These are phyloP conservation scores for Tephrocybe rancida DNA, from an alignment of 768 basidiomycete species.

Conservation along the genomic window DNA sequence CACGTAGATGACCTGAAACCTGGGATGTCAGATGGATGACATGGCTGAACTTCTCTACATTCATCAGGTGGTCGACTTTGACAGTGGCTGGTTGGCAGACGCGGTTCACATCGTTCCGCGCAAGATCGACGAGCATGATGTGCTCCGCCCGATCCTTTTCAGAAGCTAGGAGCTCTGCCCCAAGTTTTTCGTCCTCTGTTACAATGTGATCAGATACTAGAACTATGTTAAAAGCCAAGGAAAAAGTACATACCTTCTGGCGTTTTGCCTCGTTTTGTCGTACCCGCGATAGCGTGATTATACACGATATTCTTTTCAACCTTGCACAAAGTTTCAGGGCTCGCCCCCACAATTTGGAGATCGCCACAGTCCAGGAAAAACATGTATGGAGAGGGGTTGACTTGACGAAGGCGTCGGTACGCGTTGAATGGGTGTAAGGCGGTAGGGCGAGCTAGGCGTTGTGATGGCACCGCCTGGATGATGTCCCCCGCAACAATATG, in stretches of 20 bases:
- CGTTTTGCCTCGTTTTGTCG: conserved; percentile 84
- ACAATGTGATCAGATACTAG: conserved; percentile 10
- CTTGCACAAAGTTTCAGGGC: conserved; percentile 96
- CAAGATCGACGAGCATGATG: conserved; percentile 98
- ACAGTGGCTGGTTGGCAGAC: conserved; percentile 95
- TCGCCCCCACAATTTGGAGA: conserved; percentile 95
- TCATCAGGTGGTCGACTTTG: conserved; percentile 94
- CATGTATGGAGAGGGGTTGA: conserved; percentile 99
- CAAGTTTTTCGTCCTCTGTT: conserved; percentile 87
- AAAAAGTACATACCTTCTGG: conserved; percentile 64
- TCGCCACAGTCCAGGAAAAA: conserved; percentile 96
- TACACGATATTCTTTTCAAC: conserved; percentile 90
- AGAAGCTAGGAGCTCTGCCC: conserved; percentile 73
- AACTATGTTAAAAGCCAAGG: not conserved
- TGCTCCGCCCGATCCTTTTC: conserved; percentile 98
- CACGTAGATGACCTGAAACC: conserved; percentile 84
- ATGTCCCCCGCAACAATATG: conserved; percentile 97
- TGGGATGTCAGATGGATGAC: conserved; percentile 97
- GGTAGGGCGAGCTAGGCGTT: conserved; percentile 85
- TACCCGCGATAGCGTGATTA: conserved; percentile 98
- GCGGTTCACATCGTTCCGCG: conserved; percentile 97
- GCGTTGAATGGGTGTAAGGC: conserved; percentile 95
- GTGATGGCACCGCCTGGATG: conserved; percentile 98
- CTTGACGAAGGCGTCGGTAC: conserved; percentile 88
- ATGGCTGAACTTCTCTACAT: conserved; percentile 93